Base-by-base conservation (phyloP, 108 stramenopile genomes). In the Nitzschia sp. region DNA sequence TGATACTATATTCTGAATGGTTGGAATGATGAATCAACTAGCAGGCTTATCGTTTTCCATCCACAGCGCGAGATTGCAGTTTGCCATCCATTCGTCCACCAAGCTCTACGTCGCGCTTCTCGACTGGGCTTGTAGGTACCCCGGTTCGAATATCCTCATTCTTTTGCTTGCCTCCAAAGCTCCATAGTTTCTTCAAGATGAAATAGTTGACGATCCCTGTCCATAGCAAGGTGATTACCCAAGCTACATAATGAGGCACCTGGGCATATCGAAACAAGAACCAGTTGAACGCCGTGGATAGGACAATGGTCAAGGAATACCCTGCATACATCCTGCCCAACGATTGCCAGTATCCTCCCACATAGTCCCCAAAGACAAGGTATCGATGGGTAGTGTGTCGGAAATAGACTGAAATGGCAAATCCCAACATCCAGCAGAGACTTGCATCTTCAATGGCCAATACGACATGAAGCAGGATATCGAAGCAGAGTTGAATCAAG, bases 181-280 rank as follows among this genome's bases (percentile, higher is more conserved):
- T 70, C 87, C 87, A 88, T 8, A 85, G 19, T 24, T 67, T 63
- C 65, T 89, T 89, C 37, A 89, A 44, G 62, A 89, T 83, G 56
- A 89, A 86, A 50, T 82, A 89, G 58, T 89, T 89, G 34, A 82
- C 81, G 63, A 89, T 78, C 3, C 89, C 89, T 10, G 86, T 90
- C 86, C 85, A 86, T 8, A 87, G 34, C 50, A 87, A 43, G 10
- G 89, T 90, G 0, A 82, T 40, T 22, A 80, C 42, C 84, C 84
- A 90, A 8, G 84, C 86, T 15, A 81, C 53, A 25, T 76, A 72
- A 59, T 85, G 84, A 2, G 75, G 64, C 3, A 78, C 10, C 19
- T 46, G 14, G 11, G 63, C 41, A 41, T 53, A 50, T 25, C 65
- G 63, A 6, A 85, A 81, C 69, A 90, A 72, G 51, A 86, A 10